Evolutionary conservation across 192 early-diverging fungal genomes (phyloP), one percentile per base, ranked within the genome.

Genomic region (Entophlyctis helioformis): DNA sequence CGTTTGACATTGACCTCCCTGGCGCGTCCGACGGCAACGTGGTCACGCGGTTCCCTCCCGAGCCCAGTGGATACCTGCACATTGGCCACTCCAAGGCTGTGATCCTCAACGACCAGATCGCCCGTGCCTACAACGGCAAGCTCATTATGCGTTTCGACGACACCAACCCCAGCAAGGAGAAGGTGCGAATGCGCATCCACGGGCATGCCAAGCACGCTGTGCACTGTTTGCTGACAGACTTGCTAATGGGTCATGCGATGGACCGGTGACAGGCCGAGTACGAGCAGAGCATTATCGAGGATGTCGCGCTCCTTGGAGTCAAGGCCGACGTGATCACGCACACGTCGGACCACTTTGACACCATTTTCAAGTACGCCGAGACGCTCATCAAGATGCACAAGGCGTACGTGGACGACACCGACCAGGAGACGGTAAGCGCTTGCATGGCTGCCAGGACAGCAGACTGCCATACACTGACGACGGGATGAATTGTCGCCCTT

Each of bases 71-170:
- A 62, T 99, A 94, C 66, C 69, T 99, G 48, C 96, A 99, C 68
- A 95, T 99, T 76, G 96, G 96, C 44, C 96, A 99, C 61, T 91
- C 92, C 42, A 99, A 99, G 76, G 96, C 96, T 27, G 96, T 90
- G 11, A 67, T 99, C 38, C 60, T 99, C 42, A 99, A 97, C 73
- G 86, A 99, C 58, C 85, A 92, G 73, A 86, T 99, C 81, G 96
- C 96, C 2, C 60, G 78, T 12, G 53, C 64, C 19, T 91, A 96
- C 69, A 73, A 86, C 37, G 96, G 96, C 48, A 90, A 86, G 57
- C 51, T 99, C 54, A 85, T 97, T 46, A 64, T 97, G 46, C 85
- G 96, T 19, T 97, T 99, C 45, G 96, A 99, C 62, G 94, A 99
- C 64, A 96, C 96, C 27, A 99, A 99, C 60, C 96, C 96, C 11